A percentile compares a stretch with the other conserved stretches of the same genome.
Conservation (phyloP, 805 yeast genomes). For the Pichia insulana region DNA sequence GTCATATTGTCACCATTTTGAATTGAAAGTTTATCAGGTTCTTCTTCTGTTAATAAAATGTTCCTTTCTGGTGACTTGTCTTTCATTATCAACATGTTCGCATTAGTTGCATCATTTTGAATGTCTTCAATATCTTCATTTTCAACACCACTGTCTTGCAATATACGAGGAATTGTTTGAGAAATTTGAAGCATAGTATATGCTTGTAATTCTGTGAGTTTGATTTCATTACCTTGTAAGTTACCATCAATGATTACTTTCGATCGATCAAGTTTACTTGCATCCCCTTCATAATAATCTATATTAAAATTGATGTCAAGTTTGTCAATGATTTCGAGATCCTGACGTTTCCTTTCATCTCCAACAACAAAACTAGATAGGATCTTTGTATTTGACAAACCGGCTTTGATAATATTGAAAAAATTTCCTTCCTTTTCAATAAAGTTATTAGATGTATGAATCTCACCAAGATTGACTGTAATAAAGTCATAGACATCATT, state of each 20-base stretch:
- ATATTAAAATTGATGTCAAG: conserved; percentile 56
- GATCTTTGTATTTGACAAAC: conserved; percentile 65
- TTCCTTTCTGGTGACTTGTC: not conserved
- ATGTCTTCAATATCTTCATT: conserved; percentile 39
- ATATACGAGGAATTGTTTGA: conserved; percentile 46
- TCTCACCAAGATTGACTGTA: conserved; percentile 73
- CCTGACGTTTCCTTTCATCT: conserved; percentile 34
- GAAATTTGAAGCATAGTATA: conserved; percentile 46
- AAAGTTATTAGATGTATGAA: conserved; percentile 60
- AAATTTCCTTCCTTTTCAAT: conserved; percentile 16
- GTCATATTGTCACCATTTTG: not conserved
- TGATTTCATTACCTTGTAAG: conserved; percentile 53
- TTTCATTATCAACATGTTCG: conserved; percentile 37
- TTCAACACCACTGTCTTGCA: conserved; percentile 36
- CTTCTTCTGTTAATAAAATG: not conserved
- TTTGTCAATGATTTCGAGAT: conserved; percentile 54
- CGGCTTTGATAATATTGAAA: conserved; percentile 54
- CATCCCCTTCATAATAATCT: conserved; percentile 39
- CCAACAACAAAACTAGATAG: conserved; percentile 47
- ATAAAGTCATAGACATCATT: conserved; percentile 46
- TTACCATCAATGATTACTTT: conserved; percentile 44
- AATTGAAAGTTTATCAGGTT: not conserved
- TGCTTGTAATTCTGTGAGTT: conserved; percentile 67
- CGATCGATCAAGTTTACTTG: conserved; percentile 31
- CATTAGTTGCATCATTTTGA: conserved; percentile 56